phyloP scores from a whole-genome alignment of 2,329 filamentous ascomycete genomes.

The Clonostachys byssicola region DNA sequence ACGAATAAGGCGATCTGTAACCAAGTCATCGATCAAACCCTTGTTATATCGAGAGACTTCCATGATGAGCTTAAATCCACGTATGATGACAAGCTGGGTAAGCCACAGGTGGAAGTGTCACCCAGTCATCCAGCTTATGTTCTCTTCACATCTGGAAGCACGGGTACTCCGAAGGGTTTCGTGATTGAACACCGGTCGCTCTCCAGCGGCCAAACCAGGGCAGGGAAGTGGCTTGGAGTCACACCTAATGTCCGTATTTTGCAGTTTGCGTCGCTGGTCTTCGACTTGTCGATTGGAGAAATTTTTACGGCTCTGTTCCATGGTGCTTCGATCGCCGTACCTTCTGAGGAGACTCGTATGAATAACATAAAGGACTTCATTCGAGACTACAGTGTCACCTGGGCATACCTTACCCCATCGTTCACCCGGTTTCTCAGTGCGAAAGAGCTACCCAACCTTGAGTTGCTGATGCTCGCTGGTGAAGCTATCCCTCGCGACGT shows the following conservation, averaged over 20 bases:
- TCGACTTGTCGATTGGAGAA: slow-evolving; percentile 37
- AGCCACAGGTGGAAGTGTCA: not conserved
- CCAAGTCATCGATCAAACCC: not conserved
- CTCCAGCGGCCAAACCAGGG: slow-evolving; percentile 44
- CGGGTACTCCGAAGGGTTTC: slow-evolving; percentile 18
- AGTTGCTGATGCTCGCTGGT: slow-evolving; percentile 6
- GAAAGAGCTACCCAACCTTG: slow-evolving; percentile 5
- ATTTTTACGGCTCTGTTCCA: slow-evolving; percentile 10
- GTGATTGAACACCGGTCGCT: slow-evolving; percentile 41
- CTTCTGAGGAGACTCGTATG: slow-evolving; percentile 3
- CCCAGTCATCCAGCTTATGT: slow-evolving; percentile 12
- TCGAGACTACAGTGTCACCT: not conserved
- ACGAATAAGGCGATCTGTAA: slow-evolving; percentile 3
- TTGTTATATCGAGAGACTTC: no score
- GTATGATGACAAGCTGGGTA: not conserved
- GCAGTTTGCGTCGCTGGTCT: slow-evolving; percentile 45
- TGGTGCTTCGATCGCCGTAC: slow-evolving; percentile 12
- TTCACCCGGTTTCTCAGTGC: slow-evolving; percentile 8
- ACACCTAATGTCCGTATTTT: slow-evolving; percentile 1
- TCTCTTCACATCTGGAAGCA: slow-evolving; percentile 19
- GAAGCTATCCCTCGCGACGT: slow-evolving; percentile 5
- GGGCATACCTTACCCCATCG: slow-evolving; percentile 8
- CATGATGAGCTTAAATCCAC: no score
- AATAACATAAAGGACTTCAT: not conserved
- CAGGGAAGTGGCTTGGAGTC: not conserved